phyloP scores from a whole-genome alignment of 805 yeast species.

The Ogataea methylovora region DNA sequence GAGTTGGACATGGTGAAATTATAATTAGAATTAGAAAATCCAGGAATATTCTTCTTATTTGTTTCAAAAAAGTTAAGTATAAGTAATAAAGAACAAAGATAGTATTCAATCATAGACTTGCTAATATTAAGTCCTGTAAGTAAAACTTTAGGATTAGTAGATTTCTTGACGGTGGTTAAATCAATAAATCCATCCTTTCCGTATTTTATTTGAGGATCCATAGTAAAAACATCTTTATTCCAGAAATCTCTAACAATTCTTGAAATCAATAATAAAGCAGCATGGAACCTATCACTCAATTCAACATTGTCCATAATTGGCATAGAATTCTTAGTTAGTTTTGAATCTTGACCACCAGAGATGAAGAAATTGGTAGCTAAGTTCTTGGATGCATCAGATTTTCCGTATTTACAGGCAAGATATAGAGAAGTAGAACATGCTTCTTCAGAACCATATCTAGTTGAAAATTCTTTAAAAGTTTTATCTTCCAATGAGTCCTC shows the following conservation, averaged over 20 bases:
- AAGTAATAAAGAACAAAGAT: conserved; percentile 62
- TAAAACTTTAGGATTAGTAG: conserved; percentile 28
- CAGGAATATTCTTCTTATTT: conserved; percentile 55
- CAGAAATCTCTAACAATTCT: conserved; percentile 76
- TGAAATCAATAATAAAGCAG: conserved; percentile 70
- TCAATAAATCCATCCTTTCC: conserved; percentile 28
- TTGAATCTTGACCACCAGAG: conserved; percentile 46
- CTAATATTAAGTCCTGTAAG: conserved; percentile 37
- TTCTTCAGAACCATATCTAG: conserved; percentile 80
- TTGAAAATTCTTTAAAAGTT: conserved; percentile 60
- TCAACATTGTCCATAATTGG: conserved; percentile 66
- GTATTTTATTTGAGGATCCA: conserved; percentile 25
- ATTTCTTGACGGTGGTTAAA: conserved; percentile 33
- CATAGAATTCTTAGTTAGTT: conserved; percentile 27
- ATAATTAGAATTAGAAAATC: conserved; percentile 50
- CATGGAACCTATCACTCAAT: conserved; percentile 86
- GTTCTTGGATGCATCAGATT: conserved; percentile 40
- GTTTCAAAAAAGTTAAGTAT: conserved; percentile 63
- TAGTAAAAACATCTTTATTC: conserved; percentile 59
- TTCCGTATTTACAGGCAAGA: conserved; percentile 69
- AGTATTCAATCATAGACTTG: conserved; percentile 53
- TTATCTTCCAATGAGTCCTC: conserved; percentile 56
- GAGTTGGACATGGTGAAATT: conserved; percentile 40
- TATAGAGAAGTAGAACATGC: conserved; percentile 85
- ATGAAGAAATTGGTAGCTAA: conserved; percentile 45